Evolutionary conservation across 2,329 filamentous ascomycete genomes (phyloP), one percentile per base, ranked within the genome.

Genomic region (Rutstroemia sp.): DNA sequence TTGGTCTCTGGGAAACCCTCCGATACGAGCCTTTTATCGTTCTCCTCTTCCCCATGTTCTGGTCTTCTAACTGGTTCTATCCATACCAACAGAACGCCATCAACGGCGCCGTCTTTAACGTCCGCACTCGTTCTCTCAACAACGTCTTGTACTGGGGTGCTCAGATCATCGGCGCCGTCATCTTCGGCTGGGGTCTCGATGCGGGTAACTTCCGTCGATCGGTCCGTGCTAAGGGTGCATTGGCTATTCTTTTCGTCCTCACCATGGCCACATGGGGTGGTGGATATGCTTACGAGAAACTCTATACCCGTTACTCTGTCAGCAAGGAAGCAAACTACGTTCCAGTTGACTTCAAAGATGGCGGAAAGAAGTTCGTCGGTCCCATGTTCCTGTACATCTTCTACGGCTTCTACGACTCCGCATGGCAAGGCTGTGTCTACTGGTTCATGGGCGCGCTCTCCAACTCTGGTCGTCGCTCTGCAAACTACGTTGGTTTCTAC

Each of bases 371-470:
- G 10, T 94, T 87, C 68, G 78, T 86, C 57, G 89, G 87, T 0
- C 88, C 88, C 12, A 89, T 95, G 82, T 89, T 95, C 70, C 74
- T 95, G 52, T 95, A 91, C 76, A 89, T 95, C 66, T 92, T 92
- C 72, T 95, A 94, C 70, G 90, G 90, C 42, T 86, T 94, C 72
- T 94, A 86, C 65, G 92, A 96, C 70, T 89, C 92, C 45, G 82
- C 85, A 54, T 96, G 90, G 86, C 92, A 97, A 76, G 92, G 90
- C 0, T 84, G 78, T 66, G 85, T 92, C 50, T 96, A 97, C 78
- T 96, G 92, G 92, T 92, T 87, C 76, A 96, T 97, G 87, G 92
- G 92, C 51, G 83, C 92, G 7, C 78, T 96, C 45, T 92, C 89
- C 69, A 97, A 97, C 81, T 95, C 92, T 61, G 84, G 88, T 59